Conservation (phyloP, 345 rosid genomes). For the Xanthoceras sorbifolium region DNA sequence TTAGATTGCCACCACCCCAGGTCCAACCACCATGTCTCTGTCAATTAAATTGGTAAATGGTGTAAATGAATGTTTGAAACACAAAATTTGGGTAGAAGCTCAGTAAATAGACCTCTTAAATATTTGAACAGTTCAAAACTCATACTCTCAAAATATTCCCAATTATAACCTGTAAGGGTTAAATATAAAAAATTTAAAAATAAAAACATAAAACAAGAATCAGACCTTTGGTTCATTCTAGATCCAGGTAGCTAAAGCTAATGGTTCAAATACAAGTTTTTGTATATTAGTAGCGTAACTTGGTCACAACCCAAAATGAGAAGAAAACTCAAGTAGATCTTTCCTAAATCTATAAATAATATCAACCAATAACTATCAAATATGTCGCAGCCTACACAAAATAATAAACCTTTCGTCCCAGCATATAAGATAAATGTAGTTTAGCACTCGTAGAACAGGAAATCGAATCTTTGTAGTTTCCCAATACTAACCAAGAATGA, state of each 20-base stretch:
- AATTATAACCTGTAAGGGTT: not conserved
- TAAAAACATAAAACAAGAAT: not conserved
- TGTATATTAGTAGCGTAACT: not conserved
- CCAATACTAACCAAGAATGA: constrained; percentile 80
- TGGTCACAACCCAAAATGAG: constrained; percentile 7
- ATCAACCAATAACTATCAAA: not conserved
- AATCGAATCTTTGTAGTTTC: not conserved
- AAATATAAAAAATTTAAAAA: not conserved
- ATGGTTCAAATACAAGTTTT: not conserved
- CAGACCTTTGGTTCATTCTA: not conserved
- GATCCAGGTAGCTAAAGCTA: not conserved
- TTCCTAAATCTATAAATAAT: not conserved
- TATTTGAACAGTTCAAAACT: not conserved
- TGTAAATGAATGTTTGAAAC: constrained; percentile 21
- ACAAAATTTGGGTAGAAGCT: not conserved
- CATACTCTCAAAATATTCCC: not conserved
- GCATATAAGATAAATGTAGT: not conserved
- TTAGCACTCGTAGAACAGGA: not conserved
- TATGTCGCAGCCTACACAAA: not conserved
- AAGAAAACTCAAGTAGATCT: not conserved
- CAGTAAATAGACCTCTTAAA: not conserved
- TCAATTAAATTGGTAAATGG: constrained; percentile 30
- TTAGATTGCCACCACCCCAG: constrained; percentile 98
- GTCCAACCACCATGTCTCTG: constrained; percentile 99
- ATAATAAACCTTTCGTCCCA: not conserved